Evolutionary conservation across 805 yeast species (phyloP), one percentile per base, ranked within the genome.

Genomic region (Lipomyces sp.): DNA sequence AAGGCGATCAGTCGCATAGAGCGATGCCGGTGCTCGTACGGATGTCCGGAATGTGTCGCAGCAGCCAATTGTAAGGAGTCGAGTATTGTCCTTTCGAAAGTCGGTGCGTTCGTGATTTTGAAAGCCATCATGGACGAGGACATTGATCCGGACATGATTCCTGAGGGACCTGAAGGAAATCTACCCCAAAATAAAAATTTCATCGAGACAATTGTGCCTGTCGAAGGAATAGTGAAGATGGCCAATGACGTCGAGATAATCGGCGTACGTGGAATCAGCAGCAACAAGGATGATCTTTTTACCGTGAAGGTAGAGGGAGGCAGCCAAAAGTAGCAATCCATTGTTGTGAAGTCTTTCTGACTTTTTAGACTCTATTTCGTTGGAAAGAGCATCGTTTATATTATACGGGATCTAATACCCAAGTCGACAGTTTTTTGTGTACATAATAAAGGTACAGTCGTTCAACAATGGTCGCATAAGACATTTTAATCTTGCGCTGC

Each of bases 31-130:
- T 87, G 87, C 55, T 79, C 76, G 2, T 76, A 78, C 73, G 94
- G 94, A 0, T 89, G 94, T 73, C 96, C 96, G 0, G 85, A 86
- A 57, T 95, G 99, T 80, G 89, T 92, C n/a, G 90, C 95, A 1
- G 89, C 90, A 0, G 79, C 90, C 0, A 85, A 84, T 62, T 95
- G 99, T 78, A 86, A 87, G 64, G 99, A 95, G 77, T 84, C 84
- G 71, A 87, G 89, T 74, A 79, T 89, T 62, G 98, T 95, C 5
- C 79, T 94, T 69, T 92, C 98, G 0, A 95, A 94, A 73, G 88
- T 90, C 11, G 98, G 95, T 0, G 92, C 97, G 0, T 78, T 84
- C 13, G 81, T 94, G 1, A 85, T 94, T 5, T 73, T 93, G 15
- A 86, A 88, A 15, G 74, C 81, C 15, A 80, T 95, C 4, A 74